phyloP scores from a whole-genome alignment of 2,329 filamentous ascomycete genomes.

The Pyrenophora graminea region DNA sequence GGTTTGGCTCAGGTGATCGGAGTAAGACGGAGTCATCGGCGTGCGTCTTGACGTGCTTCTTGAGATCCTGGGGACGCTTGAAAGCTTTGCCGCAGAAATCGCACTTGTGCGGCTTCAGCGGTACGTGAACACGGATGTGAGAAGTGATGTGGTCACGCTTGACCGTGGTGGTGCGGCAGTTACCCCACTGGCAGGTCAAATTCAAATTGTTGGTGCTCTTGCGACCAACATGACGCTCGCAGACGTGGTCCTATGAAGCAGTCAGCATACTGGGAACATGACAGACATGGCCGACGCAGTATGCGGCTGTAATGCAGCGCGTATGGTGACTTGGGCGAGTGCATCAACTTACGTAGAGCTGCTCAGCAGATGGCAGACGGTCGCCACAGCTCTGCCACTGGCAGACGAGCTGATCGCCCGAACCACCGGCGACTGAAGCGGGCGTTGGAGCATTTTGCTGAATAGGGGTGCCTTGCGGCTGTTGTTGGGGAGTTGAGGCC shows the following conservation, averaged over 20 bases:
- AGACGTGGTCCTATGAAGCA: slow-evolving; percentile 81
- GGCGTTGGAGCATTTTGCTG: slow-evolving; percentile 42
- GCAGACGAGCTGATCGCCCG: slow-evolving; percentile 56
- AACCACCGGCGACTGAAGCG: slow-evolving; percentile 33
- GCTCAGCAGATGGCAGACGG: slow-evolving; percentile 61
- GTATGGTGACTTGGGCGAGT: no score
- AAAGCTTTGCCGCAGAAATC: slow-evolving; percentile 99
- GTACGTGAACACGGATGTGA: slow-evolving; percentile 98
- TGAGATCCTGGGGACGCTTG: slow-evolving; percentile 97
- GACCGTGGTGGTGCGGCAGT: slow-evolving; percentile 92
- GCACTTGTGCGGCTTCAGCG: slow-evolving; percentile 97
- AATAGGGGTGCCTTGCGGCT: slow-evolving; percentile 39
- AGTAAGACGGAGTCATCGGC: slow-evolving; percentile 86
- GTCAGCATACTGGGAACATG: slow-evolving; percentile 14
- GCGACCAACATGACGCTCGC: slow-evolving; percentile 95
- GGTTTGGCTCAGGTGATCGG: slow-evolving; percentile 65
- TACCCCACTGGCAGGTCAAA: slow-evolving; percentile 95
- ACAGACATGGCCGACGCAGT: no score
- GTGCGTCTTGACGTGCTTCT: slow-evolving; percentile 99
- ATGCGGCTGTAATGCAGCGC: not conserved
- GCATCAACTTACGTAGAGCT: slow-evolving; percentile 61
- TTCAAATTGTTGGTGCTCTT: slow-evolving; percentile 99
- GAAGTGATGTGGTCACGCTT: slow-evolving; percentile 99
- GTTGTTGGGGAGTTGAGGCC: slow-evolving; percentile 36
- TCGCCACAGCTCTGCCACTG: slow-evolving; percentile 68